Evolutionary conservation across 257 asterid species (phyloP).

Genomic region (Solanum stenotomum): DNA sequence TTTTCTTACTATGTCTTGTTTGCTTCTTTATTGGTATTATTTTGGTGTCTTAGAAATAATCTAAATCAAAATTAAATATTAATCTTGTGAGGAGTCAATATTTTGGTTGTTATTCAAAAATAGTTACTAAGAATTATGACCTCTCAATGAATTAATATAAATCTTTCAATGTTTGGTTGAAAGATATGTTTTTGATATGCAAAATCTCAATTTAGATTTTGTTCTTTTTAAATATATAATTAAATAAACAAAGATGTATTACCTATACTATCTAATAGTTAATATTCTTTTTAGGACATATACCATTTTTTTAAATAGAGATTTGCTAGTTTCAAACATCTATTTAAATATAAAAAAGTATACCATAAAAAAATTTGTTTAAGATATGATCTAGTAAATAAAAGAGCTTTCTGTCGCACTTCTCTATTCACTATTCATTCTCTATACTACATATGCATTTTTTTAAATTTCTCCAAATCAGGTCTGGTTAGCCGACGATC

Average conservation of each 20-base stretch:
- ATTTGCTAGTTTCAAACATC: too few species aligned
- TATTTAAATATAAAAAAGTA: too few species aligned
- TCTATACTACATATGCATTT: too few species aligned
- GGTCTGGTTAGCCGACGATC: accelerated
- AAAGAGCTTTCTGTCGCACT: too few species aligned
- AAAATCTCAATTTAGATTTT: neutral
- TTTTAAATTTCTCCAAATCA: neutral
- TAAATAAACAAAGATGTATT: too few species aligned
- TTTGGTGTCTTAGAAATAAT: too few species aligned
- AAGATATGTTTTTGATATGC: neutral
- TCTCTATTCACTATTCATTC: neutral
- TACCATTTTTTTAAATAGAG: neutral
- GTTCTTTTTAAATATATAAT: too few species aligned
- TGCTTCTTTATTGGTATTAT: too few species aligned
- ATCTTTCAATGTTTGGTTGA: neutral
- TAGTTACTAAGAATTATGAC: neutral
- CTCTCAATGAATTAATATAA: neutral
- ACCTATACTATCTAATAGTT: neutral
- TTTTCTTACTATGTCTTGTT: too few species aligned
- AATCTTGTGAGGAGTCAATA: neutral
- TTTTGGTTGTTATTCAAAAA: neutral
- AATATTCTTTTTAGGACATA: too few species aligned
- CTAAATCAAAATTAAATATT: too few species aligned
- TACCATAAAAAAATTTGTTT: accelerated
- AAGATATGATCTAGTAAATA: too few species aligned